Conservation (phyloP, 805 yeast genomes). For the Clavispora asparagi region DNA sequence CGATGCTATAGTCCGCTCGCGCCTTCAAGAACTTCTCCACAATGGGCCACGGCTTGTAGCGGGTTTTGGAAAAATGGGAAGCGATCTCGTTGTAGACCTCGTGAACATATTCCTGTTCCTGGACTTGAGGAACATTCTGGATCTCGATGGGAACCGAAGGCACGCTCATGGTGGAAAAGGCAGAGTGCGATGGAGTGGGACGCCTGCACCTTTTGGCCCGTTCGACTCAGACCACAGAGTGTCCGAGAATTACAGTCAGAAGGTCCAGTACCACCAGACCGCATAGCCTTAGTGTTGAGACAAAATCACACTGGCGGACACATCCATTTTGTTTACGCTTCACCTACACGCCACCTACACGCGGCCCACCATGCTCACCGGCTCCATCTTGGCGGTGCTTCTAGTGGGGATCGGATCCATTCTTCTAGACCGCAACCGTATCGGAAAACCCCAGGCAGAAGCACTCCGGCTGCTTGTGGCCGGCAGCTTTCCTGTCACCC, state of each 20-base stretch:
- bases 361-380: slow-evolving; percentile 2
- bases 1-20: slow-evolving; percentile 54
- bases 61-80: slow-evolving; percentile 83
- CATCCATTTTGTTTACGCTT: no score
- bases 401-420: slow-evolving; percentile 4
- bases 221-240: no score
- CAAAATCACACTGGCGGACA: no score
- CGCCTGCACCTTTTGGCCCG: neutral
- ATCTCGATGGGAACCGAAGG: slow-evolving; percentile 26
- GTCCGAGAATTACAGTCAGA: no score
- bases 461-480: neutral
- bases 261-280: no score
- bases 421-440: neutral
- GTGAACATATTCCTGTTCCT: slow-evolving; percentile 80
- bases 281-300: no score
- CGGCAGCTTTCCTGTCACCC: slow-evolving; percentile 8
- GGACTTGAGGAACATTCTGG: slow-evolving; percentile 41
- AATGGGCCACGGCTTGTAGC: slow-evolving; percentile 98
- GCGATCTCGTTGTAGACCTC: slow-evolving; percentile 93
- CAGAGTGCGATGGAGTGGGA: neutral
- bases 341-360: no score
- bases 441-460: neutral
- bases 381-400: slow-evolving; percentile 1
- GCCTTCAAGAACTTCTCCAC: slow-evolving; percentile 64
- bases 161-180: slow-evolving; percentile 20